These are phyloP conservation scores for Phytopythium aichiense DNA, from an alignment of 352 stramenopile genomes.

Conservation along the genomic window DNA sequence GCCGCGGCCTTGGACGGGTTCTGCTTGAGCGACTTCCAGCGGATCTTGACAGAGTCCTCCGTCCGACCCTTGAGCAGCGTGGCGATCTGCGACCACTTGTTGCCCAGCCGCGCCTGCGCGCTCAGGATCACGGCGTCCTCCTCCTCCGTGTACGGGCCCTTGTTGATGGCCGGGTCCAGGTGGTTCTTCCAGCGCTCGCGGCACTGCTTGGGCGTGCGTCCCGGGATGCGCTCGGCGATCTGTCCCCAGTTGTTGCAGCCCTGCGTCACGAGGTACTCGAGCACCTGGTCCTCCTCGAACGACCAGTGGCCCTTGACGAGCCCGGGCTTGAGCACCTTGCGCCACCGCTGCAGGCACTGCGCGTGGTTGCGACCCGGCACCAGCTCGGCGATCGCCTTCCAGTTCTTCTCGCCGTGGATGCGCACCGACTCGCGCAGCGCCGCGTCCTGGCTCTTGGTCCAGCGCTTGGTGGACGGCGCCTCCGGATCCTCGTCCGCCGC, in stretches of 20 bases:
- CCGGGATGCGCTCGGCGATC: slow-evolving; percentile 91
- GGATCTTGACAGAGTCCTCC: slow-evolving; percentile 94
- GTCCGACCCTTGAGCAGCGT: slow-evolving; percentile 89
- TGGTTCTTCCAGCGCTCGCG: slow-evolving; percentile 91
- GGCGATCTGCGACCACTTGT: slow-evolving; percentile 96
- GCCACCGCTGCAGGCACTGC: slow-evolving; percentile 79
- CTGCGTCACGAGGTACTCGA: slow-evolving; percentile 86
- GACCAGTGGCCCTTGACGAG: slow-evolving; percentile 91
- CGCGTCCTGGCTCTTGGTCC: slow-evolving; percentile 85
- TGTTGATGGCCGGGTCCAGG: slow-evolving; percentile 90
- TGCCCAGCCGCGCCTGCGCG: slow-evolving; percentile 89
- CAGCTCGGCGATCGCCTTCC: slow-evolving; percentile 85
- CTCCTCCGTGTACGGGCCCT: slow-evolving; percentile 92
- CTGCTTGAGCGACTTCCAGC: slow-evolving; percentile 88
- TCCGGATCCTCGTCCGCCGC: slow-evolving; percentile 46
- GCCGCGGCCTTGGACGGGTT: slow-evolving; percentile 76
- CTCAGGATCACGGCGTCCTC: slow-evolving; percentile 93
- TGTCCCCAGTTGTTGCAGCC: slow-evolving; percentile 92
- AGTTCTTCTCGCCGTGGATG: slow-evolving; percentile 86
- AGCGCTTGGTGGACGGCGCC: slow-evolving; percentile 79
- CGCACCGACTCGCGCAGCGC: slow-evolving; percentile 78
- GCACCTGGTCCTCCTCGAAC: slow-evolving; percentile 91
- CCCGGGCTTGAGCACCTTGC: slow-evolving; percentile 88
- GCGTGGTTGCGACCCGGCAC: slow-evolving; percentile 71
- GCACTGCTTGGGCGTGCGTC: slow-evolving; percentile 90